Percentiles rank a stretch among this genome's conserved stretches.
Conservation (phyloP, 495 filamentous ascomycete species). For the Penicillium roqueforti region DNA sequence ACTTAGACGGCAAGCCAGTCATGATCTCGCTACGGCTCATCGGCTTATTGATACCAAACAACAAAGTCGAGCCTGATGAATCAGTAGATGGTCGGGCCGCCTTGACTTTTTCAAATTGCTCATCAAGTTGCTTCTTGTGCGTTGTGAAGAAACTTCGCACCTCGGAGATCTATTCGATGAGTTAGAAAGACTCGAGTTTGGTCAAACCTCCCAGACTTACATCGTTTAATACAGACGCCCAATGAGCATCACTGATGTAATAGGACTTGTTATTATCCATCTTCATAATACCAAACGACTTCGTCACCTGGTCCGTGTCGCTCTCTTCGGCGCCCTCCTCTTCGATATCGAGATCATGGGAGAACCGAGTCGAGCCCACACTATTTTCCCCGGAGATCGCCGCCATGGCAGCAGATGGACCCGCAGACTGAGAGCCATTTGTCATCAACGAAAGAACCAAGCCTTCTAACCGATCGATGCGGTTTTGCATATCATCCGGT, state of each 20-base stretch:
- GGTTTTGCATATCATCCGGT: conserved; percentile 97
- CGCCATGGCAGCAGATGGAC: conserved; percentile 58
- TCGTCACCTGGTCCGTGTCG: conserved; percentile 82
- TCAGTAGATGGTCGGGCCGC: conserved; percentile 56
- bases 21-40: conserved; percentile 72
- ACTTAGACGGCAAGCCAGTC: conserved; percentile 71
- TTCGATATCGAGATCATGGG: conserved; percentile 52
- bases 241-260: conserved; percentile 86
- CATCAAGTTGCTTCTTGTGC: conserved; percentile 65
- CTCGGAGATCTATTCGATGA: conserved; percentile 68
- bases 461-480: conserved; percentile 94
- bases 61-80: conserved; percentile 60
- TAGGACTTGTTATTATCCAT: conserved; percentile 79
- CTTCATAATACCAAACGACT: conserved; percentile 83
- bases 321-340: conserved; percentile 64
- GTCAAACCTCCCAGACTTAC: conserved; percentile 35
- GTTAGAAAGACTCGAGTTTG: not conserved
- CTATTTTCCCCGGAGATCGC: conserved; percentile 60
- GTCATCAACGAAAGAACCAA: conserved; percentile 96
- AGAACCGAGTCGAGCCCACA: conserved; percentile 42
- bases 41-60: conserved; percentile 66
- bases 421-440: conserved; percentile 66
- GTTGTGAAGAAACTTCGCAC: conserved; percentile 82
- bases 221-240: conserved; percentile 83
- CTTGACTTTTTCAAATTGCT: conserved; percentile 59